Evolutionary conservation across 257 asterid genomes (phyloP), one percentile per base, ranked within the genome.

Genomic region (Solanum etuberosum): DNA sequence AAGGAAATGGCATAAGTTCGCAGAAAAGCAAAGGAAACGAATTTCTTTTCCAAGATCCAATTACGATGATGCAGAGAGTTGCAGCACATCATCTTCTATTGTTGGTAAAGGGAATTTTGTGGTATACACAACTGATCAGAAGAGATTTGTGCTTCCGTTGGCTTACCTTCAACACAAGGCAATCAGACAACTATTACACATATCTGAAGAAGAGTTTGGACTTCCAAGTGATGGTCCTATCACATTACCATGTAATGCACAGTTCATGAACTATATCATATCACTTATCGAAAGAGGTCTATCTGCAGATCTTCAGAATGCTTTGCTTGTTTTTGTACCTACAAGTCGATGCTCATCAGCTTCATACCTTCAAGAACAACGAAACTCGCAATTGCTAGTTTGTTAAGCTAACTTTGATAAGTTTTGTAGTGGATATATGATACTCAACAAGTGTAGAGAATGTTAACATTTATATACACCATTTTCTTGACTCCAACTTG

Each of bases 201-300:
- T 88, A 85, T 83, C 91, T 1, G 90, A 89, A 84, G 92, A 90
- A 35, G 92, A 89, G 42, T 78, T 78, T 78, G 40, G 84, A 2
- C 38, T 42, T 43, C n/a, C 84, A 15, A 78, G 84, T 78, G 84
- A 16, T 78, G 84, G 63, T 0, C 84, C 84, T 43, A 43, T 78
- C 5, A 43, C 63, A 3, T 27, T 43, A 78, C 16, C 84, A 4
- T 78, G 84, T 43, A 27, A 78, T 78, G 25, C 84, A 0, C 0
- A 0, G 0, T 43, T 78, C 40, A 7, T 78, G 84, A 7, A 27
- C 8, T 16, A 78, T 34, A 27, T 78, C 16, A 46, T 78, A 8
- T 78, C 65, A 27, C 65, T 78, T 8, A 46, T 13, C 3, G 13
- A 6, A 46, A 43, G 9, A 43, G 67, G 67, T 27, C 0, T 27